Evolutionary conservation across 345 rosid species (phyloP).

Genomic region (Ailanthus altissimus): DNA sequence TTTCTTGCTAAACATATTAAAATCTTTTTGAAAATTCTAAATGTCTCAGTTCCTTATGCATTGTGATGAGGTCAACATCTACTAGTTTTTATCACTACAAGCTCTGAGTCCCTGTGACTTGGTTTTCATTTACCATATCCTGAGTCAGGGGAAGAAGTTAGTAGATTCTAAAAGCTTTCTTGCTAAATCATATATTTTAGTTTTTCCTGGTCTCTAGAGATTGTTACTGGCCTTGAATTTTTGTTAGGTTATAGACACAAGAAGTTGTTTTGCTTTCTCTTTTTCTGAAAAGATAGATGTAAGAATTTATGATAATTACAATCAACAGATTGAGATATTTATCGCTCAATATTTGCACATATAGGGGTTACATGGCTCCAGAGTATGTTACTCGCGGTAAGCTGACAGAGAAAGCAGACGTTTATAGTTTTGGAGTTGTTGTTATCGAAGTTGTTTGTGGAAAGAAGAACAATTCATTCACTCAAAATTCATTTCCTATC

Average conservation of each 20-base stretch:
- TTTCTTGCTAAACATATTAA: neutral
- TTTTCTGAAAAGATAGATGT: neutral
- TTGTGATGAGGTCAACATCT: neutral
- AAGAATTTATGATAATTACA: neutral
- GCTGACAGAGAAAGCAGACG: slow-evolving; percentile 81
- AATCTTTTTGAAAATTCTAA: neutral
- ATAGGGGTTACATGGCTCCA: slow-evolving; percentile 95
- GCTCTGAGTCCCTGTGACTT: neutral
- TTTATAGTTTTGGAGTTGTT: slow-evolving; percentile 83
- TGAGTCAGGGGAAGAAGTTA: neutral
- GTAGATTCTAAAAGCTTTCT: neutral
- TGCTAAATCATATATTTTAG: neutral
- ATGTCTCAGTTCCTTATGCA: neutral
- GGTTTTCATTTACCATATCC: neutral
- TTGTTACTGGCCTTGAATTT: neutral
- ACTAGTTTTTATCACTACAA: neutral
- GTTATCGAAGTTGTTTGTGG: slow-evolving; percentile 68
- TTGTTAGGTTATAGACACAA: neutral
- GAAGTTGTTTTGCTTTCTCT: too few relatives aligned
- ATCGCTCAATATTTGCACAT: neutral
- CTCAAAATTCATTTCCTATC: slow-evolving; percentile 44
- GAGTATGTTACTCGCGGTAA: slow-evolving; percentile 76
- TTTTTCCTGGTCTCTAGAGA: neutral
- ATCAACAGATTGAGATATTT: neutral
- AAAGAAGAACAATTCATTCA: slow-evolving; percentile 51